These are phyloP conservation scores for Globisporangium barbulae DNA, from an alignment of 352 stramenopile species.

Conservation along the genomic window DNA sequence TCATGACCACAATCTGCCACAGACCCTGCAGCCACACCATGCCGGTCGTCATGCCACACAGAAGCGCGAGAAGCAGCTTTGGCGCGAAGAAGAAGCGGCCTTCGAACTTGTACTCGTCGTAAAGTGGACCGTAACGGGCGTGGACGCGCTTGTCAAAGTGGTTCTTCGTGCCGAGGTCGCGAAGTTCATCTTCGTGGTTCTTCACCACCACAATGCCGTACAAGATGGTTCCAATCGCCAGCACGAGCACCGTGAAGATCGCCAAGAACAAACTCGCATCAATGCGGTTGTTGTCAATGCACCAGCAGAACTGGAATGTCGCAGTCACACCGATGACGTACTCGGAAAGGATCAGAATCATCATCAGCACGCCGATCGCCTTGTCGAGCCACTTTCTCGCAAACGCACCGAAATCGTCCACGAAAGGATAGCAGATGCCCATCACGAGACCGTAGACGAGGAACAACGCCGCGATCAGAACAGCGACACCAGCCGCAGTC, in stretches of 20 bases:
- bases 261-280: slow-evolving; percentile 64
- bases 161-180: slow-evolving; percentile 76
- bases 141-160: slow-evolving; percentile 87
- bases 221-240: slow-evolving; percentile 73
- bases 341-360: slow-evolving; percentile 81
- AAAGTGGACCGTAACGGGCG: slow-evolving; percentile 72
- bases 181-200: slow-evolving; percentile 76
- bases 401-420: slow-evolving; percentile 54
- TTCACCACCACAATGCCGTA: slow-evolving; percentile 73
- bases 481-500: slow-evolving; percentile 57
- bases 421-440: slow-evolving; percentile 41
- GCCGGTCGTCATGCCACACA: slow-evolving; percentile 77
- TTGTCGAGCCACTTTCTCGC: slow-evolving; percentile 77
- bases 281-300: slow-evolving; percentile 54
- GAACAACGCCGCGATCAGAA: slow-evolving; percentile 45
- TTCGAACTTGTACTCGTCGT: slow-evolving; percentile 88
- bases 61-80: slow-evolving; percentile 72
- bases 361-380: slow-evolving; percentile 73
- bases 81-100: slow-evolving; percentile 85
- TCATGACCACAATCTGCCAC: slow-evolving; percentile 74
- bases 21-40: slow-evolving; percentile 74
- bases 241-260: slow-evolving; percentile 62
- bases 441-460: slow-evolving; percentile 46
- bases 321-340: slow-evolving; percentile 80
- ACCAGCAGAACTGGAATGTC: slow-evolving; percentile 86